phyloP scores from a whole-genome alignment of 352 stramenopile genomes.

The Blastocystis hominis region DNA sequence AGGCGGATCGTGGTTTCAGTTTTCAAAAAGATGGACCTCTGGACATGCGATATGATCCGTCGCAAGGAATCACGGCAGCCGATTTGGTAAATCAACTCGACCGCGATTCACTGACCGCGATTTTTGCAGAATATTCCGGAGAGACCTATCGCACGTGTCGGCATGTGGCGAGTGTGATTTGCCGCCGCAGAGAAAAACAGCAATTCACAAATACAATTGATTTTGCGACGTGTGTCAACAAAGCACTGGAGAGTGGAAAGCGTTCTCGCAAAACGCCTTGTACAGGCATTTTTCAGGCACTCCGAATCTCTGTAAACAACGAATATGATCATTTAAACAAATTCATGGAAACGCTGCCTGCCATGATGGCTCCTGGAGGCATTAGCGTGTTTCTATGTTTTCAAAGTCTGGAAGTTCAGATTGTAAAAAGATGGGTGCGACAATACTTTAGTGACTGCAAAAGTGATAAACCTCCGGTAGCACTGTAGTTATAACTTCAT shows the following conservation, averaged over 20 bases:
- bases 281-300: conserved; percentile 57
- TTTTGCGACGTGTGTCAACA: not conserved
- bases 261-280: conserved; percentile 26
- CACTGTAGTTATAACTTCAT: not conserved
- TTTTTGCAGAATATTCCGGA: conserved; percentile 53
- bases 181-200: not conserved
- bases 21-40: conserved; percentile 58
- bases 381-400: conserved; percentile 58
- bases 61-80: not conserved
- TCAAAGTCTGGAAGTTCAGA: conserved; percentile 57
- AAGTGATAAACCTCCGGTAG: not conserved
- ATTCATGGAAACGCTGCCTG: conserved; percentile 39
- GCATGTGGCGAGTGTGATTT: conserved; percentile 11
- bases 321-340: conserved; percentile 53
- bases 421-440: conserved; percentile 24
- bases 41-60: conserved; percentile 60
- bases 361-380: conserved; percentile 43
- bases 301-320: conserved; percentile 60
- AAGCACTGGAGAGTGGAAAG: not conserved
- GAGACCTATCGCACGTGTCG: conserved; percentile 45
- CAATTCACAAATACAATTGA: not conserved
- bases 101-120: not conserved
- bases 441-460: not conserved
- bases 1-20: conserved; percentile 56
- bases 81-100: conserved; percentile 46